Evolutionary conservation across 169 alveolate genomes (phyloP).

Genomic region (Theileria sp.): DNA sequence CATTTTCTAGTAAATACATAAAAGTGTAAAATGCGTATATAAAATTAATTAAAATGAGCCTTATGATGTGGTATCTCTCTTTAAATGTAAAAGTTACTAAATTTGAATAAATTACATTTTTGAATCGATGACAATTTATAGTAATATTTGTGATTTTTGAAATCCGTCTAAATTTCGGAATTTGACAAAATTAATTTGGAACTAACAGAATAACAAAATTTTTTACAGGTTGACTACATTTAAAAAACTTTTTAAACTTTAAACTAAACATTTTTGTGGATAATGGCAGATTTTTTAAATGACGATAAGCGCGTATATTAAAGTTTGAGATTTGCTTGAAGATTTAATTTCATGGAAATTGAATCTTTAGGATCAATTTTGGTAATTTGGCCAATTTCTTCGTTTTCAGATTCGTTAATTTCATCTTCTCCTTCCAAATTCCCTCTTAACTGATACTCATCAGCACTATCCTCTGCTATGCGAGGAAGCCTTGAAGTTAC

Average conservation of each 20-base stretch:
- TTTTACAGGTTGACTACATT: not conserved
- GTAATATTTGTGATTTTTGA: not conserved
- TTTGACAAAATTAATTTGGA: too few relatives aligned
- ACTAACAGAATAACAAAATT: not conserved
- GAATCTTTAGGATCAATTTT: not conserved
- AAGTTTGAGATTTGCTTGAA: not conserved
- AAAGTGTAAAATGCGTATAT: not conserved
- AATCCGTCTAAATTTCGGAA: not conserved
- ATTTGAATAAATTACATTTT: not conserved
- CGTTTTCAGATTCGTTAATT: not conserved
- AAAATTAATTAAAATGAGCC: not conserved
- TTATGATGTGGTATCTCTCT: not conserved
- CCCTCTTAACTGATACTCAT: slow-evolving; percentile 13
- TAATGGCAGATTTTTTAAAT: not conserved
- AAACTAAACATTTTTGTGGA: not conserved
- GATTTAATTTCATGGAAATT: not conserved
- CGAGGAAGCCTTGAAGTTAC: not conserved
- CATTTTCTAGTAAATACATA: too few relatives aligned
- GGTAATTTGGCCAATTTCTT: not conserved
- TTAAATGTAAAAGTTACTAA: not conserved
- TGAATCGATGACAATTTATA: not conserved
- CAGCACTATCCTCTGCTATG: not conserved
- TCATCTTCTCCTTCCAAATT: not conserved
- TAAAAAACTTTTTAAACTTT: not conserved
- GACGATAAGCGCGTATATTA: not conserved